phyloP scores from a whole-genome alignment of 257 asterid species.

The Scutellaria minor region DNA sequence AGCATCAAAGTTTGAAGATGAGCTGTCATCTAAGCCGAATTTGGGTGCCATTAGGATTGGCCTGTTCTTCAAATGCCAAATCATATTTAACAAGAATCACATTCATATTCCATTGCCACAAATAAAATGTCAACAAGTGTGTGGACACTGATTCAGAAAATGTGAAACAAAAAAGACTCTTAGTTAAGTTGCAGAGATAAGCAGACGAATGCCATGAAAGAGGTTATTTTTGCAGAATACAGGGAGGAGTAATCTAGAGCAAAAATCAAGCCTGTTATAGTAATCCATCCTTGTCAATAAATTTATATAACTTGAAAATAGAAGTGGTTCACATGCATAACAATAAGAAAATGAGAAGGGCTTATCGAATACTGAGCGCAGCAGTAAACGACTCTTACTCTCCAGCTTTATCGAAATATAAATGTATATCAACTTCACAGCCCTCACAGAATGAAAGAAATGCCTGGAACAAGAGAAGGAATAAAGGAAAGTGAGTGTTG shows the following conservation, averaged over 20 bases:
- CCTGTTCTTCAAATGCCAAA: conserved; percentile 57
- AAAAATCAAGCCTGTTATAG: neutral
- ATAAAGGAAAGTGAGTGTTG: conserved; percentile 21
- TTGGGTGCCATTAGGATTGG: conserved; percentile 93
- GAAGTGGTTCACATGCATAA: conserved; percentile 33
- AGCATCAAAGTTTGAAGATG: conserved; percentile 80
- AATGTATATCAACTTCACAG: conserved; percentile 90
- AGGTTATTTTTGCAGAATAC: conserved; percentile 21
- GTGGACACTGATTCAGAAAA: conserved; percentile 26
- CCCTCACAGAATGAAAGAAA: conserved; percentile 94
- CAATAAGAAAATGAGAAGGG: conserved; percentile 13
- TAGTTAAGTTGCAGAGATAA: conserved; percentile 12
- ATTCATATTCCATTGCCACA: conserved; percentile 18
- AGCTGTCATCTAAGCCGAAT: conserved; percentile 77
- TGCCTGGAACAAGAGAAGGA: conserved; percentile 66
- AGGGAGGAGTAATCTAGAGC: neutral
- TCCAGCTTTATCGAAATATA: conserved; percentile 93
- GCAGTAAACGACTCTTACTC: conserved; percentile 67
- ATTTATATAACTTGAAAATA: neutral
- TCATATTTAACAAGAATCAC: conserved; percentile 29
- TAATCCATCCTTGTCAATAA: conserved; percentile 16
- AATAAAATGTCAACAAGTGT: conserved; percentile 28
- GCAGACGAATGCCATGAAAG: conserved; percentile 23
- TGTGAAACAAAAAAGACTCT: conserved; percentile 8
- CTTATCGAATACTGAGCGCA: conserved; percentile 28